Evolutionary conservation across 306 rosid species (phyloP).

Genomic region (Lupinus albus): DNA sequence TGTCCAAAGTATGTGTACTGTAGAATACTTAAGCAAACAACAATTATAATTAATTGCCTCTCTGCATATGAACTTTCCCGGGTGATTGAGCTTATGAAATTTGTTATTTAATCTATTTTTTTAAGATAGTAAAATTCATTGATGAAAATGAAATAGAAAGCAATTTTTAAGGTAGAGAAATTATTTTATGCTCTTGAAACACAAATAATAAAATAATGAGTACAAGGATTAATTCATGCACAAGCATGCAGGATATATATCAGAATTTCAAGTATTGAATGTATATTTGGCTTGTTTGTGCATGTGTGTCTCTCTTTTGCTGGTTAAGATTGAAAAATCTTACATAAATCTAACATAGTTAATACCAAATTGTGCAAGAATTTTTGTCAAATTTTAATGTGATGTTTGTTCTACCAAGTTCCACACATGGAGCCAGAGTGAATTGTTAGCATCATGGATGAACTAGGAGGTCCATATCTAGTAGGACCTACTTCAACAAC

Average conservation of each 20-base stretch:
- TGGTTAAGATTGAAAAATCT: constrained; percentile 1
- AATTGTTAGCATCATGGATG: constrained; percentile 36
- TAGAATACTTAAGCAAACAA: constrained; percentile 14
- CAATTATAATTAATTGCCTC: background rate
- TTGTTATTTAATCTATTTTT: constrained; percentile 7
- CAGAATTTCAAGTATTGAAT: background rate
- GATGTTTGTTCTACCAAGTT: constrained; percentile 36
- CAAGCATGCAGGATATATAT: constrained; percentile 1
- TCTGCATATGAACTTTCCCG: background rate
- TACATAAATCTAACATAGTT: constrained; percentile 4
- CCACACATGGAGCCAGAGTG: constrained; percentile 39
- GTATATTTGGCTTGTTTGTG: constrained; percentile 16
- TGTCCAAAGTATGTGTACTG: constrained; percentile 15
- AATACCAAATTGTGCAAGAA: constrained; percentile 23
- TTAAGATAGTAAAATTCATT: too few species aligned
- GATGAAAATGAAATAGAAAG: background rate
- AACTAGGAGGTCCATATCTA: constrained; percentile 47
- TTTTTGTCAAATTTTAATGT: constrained; percentile 33
- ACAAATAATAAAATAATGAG: background rate
- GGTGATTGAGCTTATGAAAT: background rate
- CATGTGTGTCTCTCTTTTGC: background rate
- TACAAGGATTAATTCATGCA: background rate
- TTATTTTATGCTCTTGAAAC: background rate
- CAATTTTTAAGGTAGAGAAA: background rate
- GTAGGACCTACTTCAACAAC: constrained; percentile 49